A percentile compares a stretch with the other conserved stretches of the same genome.
These are phyloP conservation scores for Lactarius psammicola DNA, from an alignment of 768 basidiomycete genomes.

Conservation along the genomic window DNA sequence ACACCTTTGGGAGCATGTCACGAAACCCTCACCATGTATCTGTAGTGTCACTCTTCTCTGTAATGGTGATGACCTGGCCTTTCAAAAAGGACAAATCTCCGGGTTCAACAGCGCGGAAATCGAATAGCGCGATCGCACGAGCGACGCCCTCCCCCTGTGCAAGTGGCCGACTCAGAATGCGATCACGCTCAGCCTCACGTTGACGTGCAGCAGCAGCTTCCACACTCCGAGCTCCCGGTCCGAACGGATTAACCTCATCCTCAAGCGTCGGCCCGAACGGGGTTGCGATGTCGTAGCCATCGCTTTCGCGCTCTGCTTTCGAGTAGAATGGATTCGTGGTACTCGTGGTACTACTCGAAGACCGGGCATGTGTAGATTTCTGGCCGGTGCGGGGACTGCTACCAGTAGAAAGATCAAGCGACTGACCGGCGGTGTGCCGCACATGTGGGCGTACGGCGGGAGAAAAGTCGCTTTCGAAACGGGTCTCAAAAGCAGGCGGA, in stretches of 20 bases:
- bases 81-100: conserved; percentile 76
- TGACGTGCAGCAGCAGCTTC: conserved; percentile 7
- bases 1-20: neutral
- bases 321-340: conserved; percentile 16
- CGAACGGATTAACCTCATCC: conserved; percentile 22
- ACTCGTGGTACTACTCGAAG: conserved; percentile 11
- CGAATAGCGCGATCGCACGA: conserved; percentile 70
- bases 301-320: conserved; percentile 13
- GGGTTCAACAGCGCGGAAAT: conserved; percentile 70
- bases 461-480: conserved; percentile 24
- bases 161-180: conserved; percentile 48
- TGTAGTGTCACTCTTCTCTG: conserved; percentile 63
- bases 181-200: conserved; percentile 32
- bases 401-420: conserved; percentile 4
- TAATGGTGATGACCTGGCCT: conserved; percentile 70
- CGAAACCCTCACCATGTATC: conserved; percentile 62
- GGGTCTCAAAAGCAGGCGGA: conserved; percentile 18
- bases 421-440: conserved; percentile 16
- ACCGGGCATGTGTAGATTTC: conserved; percentile 14
- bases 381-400: neutral
- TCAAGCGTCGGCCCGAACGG: conserved; percentile 23
- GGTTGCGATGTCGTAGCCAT: conserved; percentile 9
- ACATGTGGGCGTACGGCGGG: conserved; percentile 11
- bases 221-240: conserved; percentile 6
- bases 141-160: conserved; percentile 59